A percentile compares a stretch with the other conserved stretches of the same genome.
Evolutionary conservation across 805 yeast genomes (phyloP).

Genomic region (Ogataea parapolymorpha): DNA sequence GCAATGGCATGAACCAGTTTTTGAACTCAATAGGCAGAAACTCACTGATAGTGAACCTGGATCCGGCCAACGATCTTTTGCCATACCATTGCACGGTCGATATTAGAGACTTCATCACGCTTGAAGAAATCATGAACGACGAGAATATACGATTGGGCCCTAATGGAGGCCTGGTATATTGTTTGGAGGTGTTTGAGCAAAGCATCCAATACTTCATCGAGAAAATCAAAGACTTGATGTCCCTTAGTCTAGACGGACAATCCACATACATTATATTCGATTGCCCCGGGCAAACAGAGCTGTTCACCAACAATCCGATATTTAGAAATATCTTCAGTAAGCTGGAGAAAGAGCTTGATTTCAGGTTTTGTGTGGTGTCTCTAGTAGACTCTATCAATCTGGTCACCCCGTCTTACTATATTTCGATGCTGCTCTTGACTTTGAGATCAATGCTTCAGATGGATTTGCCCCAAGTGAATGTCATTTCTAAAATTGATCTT

Average conservation of each 20-base stretch:
- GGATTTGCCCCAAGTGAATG: constrained; percentile 91
- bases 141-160: constrained; percentile 50
- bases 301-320: constrained; percentile 86
- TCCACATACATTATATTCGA: constrained; percentile 73
- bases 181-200: constrained; percentile 64
- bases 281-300: constrained; percentile 95
- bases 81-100: constrained; percentile 56
- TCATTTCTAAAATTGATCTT: constrained; percentile 85
- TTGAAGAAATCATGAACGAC: constrained; percentile 60
- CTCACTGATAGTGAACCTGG: constrained; percentile 79
- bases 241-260: constrained; percentile 37
- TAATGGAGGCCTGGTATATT: constrained; percentile 87
- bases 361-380: constrained; percentile 81
- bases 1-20: constrained; percentile 90
- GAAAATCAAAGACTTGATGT: constrained; percentile 54
- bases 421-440: constrained; percentile 75
- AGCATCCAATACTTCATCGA: constrained; percentile 56
- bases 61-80: constrained; percentile 67
- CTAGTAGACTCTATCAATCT: constrained; percentile 79
- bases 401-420: constrained; percentile 84
- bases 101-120: constrained; percentile 52
- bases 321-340: constrained; percentile 62
- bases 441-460: constrained; percentile 90
- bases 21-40: constrained; percentile 91
- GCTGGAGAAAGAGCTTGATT: constrained; percentile 60